Evolutionary conservation across 805 yeast genomes (phyloP), one percentile per base, ranked within the genome.

Genomic region (Ogataea naganishii): DNA sequence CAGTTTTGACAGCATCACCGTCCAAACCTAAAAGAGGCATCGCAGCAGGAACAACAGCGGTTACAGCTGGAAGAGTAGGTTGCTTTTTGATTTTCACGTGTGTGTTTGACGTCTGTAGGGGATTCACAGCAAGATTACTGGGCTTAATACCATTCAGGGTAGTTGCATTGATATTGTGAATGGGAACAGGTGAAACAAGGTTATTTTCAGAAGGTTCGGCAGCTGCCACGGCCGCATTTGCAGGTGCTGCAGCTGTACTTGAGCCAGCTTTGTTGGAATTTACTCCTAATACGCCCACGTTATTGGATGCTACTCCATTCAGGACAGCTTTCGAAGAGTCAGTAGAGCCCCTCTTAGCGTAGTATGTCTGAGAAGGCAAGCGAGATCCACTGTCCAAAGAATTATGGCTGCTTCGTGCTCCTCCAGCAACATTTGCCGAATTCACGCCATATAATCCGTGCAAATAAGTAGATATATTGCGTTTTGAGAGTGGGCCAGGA

Each of bases 401-500:
- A 23, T 20, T 11, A 18, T 14, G 29, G 12, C 12, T 11, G 12
- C 20, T 14, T 26, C 21, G 14, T 26, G 24, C 18, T 15, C 20
- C 24, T 18, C 27, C 15, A 32, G 18, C 44, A 19, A n/a, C n/a
- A n/a, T n/a, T n/a, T n/a, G n/a, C n/a, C 4, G 24, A 14, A 20
- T 27, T 19, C 6, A 25, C 18, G 12, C 30, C 24, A 42, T 78
- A 79, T 27, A 80, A 52, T 23, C 70, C 64, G 51, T 79, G 86
- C 46, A 80, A 61, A 46, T 78, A 80, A 8, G 77, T 67, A 3
- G 84, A 72, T 42, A 80, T 66, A 45, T 78, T 79, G 44, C 82
- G 60, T 47, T 75, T 79, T 10, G 80, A 64, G 34, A 80, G 60
- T 1, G 89, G 89, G 8, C 88, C 88, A 2, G 89, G 89, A 35